A percentile compares a stretch with the other conserved stretches of the same genome.
These are phyloP conservation scores for Ogataea methylovora DNA, from an alignment of 805 yeast species.

Conservation along the genomic window DNA sequence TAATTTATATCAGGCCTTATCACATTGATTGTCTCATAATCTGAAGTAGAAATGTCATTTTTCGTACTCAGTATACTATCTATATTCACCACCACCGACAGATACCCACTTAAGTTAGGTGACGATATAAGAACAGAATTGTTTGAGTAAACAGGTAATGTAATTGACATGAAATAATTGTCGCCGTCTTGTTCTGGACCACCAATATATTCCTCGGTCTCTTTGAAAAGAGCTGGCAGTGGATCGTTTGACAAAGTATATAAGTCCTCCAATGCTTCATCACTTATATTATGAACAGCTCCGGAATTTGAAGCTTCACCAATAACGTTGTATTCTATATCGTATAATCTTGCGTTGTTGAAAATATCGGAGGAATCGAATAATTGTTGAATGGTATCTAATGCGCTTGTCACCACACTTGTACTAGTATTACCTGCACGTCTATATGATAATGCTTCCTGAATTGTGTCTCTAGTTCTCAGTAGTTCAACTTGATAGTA, in stretches of 20 bases:
- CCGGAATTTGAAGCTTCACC: slow-evolving; percentile 31
- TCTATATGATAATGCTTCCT: slow-evolving; percentile 50
- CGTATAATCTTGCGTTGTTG: slow-evolving; percentile 61
- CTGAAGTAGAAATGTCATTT: slow-evolving; percentile 34
- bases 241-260: slow-evolving; percentile 20
- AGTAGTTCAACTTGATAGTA: slow-evolving; percentile 67
- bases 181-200: slow-evolving; percentile 56
- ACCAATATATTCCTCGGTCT: slow-evolving; percentile 24
- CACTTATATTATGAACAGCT: slow-evolving; percentile 18
- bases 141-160: slow-evolving; percentile 68
- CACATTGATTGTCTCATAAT: slow-evolving; percentile 20
- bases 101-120: slow-evolving; percentile 60
- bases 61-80: slow-evolving; percentile 32
- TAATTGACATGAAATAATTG: slow-evolving; percentile 59
- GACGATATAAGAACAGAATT: slow-evolving; percentile 57
- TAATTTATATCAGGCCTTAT: slow-evolving; percentile 13
- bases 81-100: slow-evolving; percentile 51
- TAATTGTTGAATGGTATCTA: slow-evolving; percentile 48
- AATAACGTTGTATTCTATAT: slow-evolving; percentile 44
- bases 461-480: slow-evolving; percentile 52
- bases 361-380: slow-evolving; percentile 56
- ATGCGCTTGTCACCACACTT: slow-evolving; percentile 38
- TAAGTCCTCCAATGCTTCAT: slow-evolving; percentile 33
- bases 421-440: slow-evolving; percentile 66
- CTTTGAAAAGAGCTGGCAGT: not conserved